Percentiles rank a stretch among this genome's conserved stretches.
Conservation (phyloP, 768 basidiomycete genomes). For the Pulveroboletus sp. region DNA sequence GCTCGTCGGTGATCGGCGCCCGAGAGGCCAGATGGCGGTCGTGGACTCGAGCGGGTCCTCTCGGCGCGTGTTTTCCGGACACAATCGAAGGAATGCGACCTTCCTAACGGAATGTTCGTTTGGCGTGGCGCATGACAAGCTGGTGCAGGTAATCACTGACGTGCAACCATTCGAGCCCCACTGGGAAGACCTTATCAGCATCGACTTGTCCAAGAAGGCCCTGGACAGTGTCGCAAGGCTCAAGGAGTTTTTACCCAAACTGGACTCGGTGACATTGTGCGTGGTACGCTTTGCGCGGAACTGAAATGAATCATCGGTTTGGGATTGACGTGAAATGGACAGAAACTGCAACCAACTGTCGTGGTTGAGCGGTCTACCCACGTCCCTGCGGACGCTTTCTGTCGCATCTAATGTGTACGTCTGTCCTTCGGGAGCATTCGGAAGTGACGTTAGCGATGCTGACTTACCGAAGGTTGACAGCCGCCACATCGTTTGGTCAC, state of each 20-base stretch:
- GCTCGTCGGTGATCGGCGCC: conserved; percentile 41
- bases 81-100: conserved; percentile 45
- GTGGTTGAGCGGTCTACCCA: conserved; percentile 78
- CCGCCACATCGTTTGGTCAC: conserved; percentile 85
- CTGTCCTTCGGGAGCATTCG: conserved; percentile 3
- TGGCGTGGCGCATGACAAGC: conserved; percentile 84
- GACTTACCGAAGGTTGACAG: conserved; percentile 60
- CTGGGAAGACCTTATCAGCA: conserved; percentile 76
- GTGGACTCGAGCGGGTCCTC: conserved; percentile 25
- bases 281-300: conserved; percentile 32
- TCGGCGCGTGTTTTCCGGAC: conserved; percentile 39
- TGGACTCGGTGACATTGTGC: conserved; percentile 75
- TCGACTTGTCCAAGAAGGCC: conserved; percentile 65
- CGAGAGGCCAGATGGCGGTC: conserved; percentile 30
- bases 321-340: conserved; percentile 20
- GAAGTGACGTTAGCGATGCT: conserved; percentile 11
- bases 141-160: conserved; percentile 91
- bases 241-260: conserved; percentile 85
- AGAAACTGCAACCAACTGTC: conserved; percentile 72
- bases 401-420: conserved; percentile 68
- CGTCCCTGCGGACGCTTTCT: conserved; percentile 69
- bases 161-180: conserved; percentile 91
- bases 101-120: conserved; percentile 98
- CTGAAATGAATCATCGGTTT: background rate
- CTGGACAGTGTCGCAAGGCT: conserved; percentile 64